Base-by-base conservation (phyloP, 495 filamentous ascomycete species). In the Hyaloscypha variabilis region DNA sequence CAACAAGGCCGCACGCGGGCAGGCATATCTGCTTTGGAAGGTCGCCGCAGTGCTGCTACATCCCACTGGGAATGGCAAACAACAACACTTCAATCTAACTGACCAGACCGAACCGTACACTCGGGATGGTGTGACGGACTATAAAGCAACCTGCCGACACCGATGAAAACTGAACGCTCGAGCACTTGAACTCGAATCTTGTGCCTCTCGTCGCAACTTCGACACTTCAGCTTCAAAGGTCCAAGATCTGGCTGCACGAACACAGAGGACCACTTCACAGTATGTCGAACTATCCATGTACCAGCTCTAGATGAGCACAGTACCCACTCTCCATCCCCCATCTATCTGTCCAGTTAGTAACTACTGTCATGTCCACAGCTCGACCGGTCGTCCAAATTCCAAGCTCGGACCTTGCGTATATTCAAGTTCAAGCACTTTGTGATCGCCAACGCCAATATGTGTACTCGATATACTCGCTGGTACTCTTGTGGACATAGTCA, bases 61-160 rank as follows among this genome's bases (percentile, higher is more conserved):
- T 65, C 61, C 57, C 52, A 62, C 50, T n/a, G 51, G 63, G 63
- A 34, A 68, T 72, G 70, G 67, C 65, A 66, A 72, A 66, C 62
- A 70, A 69, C 65, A 50, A 62, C 53, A 50, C 51, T 13, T 69
- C 65, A 64, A 62, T 69, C 60, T 66, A 65, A 50, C 52, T 67
- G 63, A 72, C 53, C 60, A 62, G 65, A 23, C 55, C 28, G 70
- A 63, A 66, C 70, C 65, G 58, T 49, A 58, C n/a, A 53, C 49
- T 68, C 65, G 70, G 67, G 63, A 72, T 70, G 62, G 70, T 70
- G 65, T 69, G 67, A 72, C 62, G 36, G 59, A 56, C 39, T 72
- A 72, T 72, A 72, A 72, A 72, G 60, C 65, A 68, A 63, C 67
- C 31, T 65, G 58, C 67, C 64, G 67, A 58, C 67, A 52, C 63